Evolutionary conservation across 2,329 filamentous ascomycete species (phyloP).

Genomic region (Microascus cirrosus): DNA sequence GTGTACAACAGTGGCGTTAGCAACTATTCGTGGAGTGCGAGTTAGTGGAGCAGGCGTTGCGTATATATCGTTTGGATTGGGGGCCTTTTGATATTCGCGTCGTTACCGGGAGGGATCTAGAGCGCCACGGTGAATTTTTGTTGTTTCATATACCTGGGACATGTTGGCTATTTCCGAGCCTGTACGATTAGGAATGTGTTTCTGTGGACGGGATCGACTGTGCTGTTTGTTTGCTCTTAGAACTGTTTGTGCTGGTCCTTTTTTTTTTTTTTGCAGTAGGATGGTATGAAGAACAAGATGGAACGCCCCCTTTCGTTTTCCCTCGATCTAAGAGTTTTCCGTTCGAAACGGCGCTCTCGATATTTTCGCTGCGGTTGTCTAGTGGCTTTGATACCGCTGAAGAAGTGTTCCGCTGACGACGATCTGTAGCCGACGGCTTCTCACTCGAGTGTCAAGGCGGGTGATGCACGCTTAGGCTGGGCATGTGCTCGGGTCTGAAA

Average conservation of each 20-base stretch:
- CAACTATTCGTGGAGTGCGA: constrained; percentile 48
- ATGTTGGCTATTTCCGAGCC: neutral
- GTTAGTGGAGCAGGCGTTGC: constrained; percentile 8
- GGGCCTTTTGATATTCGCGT: constrained; percentile 10
- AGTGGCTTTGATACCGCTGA: too few species aligned
- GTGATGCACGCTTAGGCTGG: too few species aligned
- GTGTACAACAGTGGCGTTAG: constrained; percentile 31
- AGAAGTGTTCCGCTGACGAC: too few species aligned
- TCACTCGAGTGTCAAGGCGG: too few species aligned
- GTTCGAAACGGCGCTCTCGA: neutral
- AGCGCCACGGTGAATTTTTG: constrained; percentile 5
- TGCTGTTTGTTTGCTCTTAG: constrained; percentile 3
- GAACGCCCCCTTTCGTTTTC: neutral
- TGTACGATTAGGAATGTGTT: constrained; percentile 5
- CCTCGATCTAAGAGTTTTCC: neutral
- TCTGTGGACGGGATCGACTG: neutral
- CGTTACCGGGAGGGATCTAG: constrained; percentile 6
- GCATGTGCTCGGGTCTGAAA: too few species aligned
- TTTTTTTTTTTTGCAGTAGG: constrained; percentile 4
- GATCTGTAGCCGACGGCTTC: too few species aligned
- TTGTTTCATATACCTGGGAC: neutral
- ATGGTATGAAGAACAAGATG: neutral
- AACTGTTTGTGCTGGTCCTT: neutral
- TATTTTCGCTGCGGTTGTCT: too few species aligned
- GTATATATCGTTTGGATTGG: neutral